Conservation (phyloP, 2,329 filamentous ascomycete genomes). For the Epichloe brachyelytri region DNA sequence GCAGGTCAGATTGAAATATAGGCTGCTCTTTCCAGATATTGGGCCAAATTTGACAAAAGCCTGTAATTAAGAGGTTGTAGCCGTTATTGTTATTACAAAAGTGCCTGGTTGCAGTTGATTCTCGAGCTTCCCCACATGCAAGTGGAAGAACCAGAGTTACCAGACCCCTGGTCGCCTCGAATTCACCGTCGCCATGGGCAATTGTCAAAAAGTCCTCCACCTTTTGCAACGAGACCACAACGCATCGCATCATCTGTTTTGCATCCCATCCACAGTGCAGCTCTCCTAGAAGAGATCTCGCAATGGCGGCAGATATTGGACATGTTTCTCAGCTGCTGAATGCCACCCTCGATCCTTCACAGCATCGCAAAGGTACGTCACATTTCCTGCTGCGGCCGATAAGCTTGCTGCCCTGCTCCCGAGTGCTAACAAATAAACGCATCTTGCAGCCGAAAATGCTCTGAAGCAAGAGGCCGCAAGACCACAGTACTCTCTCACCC, state of each 20-base stretch:
- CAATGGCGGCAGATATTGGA: constrained; percentile 44
- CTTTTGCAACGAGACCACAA: constrained; percentile 7
- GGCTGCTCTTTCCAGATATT: too few relatives aligned
- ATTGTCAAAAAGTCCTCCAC: constrained; percentile 5
- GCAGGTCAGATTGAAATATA: not conserved
- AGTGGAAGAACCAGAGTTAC: too few relatives aligned
- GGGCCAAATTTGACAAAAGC: too few relatives aligned
- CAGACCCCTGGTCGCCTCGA: not conserved
- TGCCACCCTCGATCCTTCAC: constrained; percentile 75
- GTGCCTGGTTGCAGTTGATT: not conserved
- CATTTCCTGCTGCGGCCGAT: constrained; percentile 8
- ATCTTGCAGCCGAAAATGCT: constrained; percentile 58
- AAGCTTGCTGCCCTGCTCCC: constrained; percentile 13
- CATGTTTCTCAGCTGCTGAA: constrained; percentile 72
- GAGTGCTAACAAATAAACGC: constrained; percentile 24
- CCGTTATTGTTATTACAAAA: too few relatives aligned
- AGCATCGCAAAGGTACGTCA: constrained; percentile 74
- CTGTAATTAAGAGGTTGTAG: too few relatives aligned
- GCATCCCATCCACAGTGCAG: constrained; percentile 8
- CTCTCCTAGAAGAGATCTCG: constrained; percentile 15
- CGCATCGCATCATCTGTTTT: not conserved
- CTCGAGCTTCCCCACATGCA: not conserved
- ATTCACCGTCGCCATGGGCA: not conserved
- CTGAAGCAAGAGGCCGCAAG: constrained; percentile 70
- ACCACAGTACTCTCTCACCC: constrained; percentile 72